A percentile compares a stretch with the other conserved stretches of the same genome.
These are phyloP conservation scores for Albatrellus sp. DNA, from an alignment of 1,284 basidiomycete species.

Conservation along the genomic window DNA sequence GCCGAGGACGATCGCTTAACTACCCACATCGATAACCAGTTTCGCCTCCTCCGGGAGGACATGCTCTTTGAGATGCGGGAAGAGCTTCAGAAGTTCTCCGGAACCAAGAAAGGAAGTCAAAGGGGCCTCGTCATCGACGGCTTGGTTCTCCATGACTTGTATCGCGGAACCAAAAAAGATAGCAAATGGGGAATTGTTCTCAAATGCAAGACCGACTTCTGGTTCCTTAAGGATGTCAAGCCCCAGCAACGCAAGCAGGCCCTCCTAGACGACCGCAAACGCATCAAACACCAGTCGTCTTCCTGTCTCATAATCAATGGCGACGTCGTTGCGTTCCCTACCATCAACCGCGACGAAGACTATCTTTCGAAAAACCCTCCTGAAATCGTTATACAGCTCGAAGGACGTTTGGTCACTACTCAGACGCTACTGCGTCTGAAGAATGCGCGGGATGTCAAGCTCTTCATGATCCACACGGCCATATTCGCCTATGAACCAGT, in stretches of 20 bases:
- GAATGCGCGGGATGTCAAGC: conserved; percentile 21
- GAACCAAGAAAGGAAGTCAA: conserved; percentile 31
- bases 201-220: conserved; percentile 28
- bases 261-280: conserved; percentile 28
- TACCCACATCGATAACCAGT: conserved; percentile 51
- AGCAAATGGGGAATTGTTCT: conserved; percentile 35
- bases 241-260: conserved; percentile 15
- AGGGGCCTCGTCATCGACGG: conserved; percentile 30
- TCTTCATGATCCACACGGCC: conserved; percentile 48
- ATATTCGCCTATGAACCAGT: conserved; percentile 52
- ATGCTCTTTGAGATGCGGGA: conserved; percentile 54
- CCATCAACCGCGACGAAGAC: conserved; percentile 39
- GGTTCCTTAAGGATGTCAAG: conserved; percentile 23
- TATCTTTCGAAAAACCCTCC: conserved; percentile 34
- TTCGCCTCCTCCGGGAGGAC: conserved; percentile 51
- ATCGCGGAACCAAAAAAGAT: conserved; percentile 19
- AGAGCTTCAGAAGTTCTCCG: conserved; percentile 29
- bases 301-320: conserved; percentile 36
- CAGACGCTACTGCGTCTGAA: conserved; percentile 29
- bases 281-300: conserved; percentile 38
- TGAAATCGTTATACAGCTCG: conserved; percentile 36
- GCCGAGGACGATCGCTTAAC: conserved; percentile 21
- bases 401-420: conserved; percentile 25
- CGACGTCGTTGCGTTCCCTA: conserved; percentile 38
- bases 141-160: conserved; percentile 23